Evolutionary conservation across 768 basidiomycete genomes (phyloP), one percentile per base, ranked within the genome.

Genomic region (Boletellus ananas): DNA sequence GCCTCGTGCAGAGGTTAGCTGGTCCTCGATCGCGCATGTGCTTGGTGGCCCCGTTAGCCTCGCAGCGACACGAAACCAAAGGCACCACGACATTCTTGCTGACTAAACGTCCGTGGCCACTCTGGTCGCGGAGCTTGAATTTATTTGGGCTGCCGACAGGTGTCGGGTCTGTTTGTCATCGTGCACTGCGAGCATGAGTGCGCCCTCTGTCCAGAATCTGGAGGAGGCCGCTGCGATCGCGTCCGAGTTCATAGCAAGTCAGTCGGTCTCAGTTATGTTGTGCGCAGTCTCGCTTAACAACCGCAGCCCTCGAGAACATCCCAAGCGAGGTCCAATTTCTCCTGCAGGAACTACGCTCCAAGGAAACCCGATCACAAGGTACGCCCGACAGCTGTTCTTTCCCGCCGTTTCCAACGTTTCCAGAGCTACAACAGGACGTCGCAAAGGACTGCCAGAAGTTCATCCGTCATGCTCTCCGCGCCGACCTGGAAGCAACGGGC

Each of bases 161-260:
- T 58, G 59, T 52, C 45, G 53, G 42, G 27, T 5, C n/a, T 10
- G n/a, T 4, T 18, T 40, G 48, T n/a, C 23, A 23, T 47, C 37
- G 18, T 31, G 40, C 34, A 46, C 51, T 14, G 3, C 36, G 43
- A 57, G 44, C 49, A 68, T 70, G 68, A 68, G 57, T 36, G 63
- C 64, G 0, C 66, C 67, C 2, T 68, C 68, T 0, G 60, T 68
- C 27, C 67, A 68, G 34, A 72, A 68, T 49, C 63, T 77, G 53
- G 77, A 79, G 58, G 77, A 79, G 44, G 77, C 78, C 13, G 76
- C 77, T 6, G 57, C 66, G 14, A 70, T 79, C 37, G 74, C 78
- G 20, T 70, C 76, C 18, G 77, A 79, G 52, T 79, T 72, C 55
- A 73, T 79, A 13, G 67, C 70, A 9, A 77, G 77, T 78, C 39